Evolutionary conservation across 352 stramenopile species (phyloP).

Genomic region (Globisporangium perplexum): DNA sequence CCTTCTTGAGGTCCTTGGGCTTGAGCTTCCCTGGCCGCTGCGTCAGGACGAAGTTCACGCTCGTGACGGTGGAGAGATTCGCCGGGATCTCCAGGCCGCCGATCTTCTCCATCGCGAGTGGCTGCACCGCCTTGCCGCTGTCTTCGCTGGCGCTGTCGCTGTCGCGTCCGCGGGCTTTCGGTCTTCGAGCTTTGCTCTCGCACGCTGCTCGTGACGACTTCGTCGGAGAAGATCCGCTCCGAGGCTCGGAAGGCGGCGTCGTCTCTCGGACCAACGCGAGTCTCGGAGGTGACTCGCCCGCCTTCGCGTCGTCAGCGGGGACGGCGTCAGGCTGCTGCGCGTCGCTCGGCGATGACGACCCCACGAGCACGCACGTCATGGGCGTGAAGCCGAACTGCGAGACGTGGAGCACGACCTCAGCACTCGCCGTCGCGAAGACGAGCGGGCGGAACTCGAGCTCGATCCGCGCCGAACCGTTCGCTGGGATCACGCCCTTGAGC

Average conservation of each 20-base stretch:
- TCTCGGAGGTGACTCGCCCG: neutral
- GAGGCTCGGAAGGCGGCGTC: neutral
- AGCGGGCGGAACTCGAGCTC: conserved; percentile 74
- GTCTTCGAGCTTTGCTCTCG: neutral
- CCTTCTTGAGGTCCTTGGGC: conserved; percentile 86
- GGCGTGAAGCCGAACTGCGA: conserved; percentile 77
- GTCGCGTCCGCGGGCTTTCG: neutral
- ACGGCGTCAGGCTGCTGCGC: neutral
- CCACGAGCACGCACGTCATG: conserved; percentile 49
- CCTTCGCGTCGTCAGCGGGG: neutral
- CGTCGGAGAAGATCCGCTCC: neutral
- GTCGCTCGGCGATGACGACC: conserved; percentile 45
- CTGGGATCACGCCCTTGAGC: conserved; percentile 56
- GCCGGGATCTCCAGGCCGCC: conserved; percentile 63
- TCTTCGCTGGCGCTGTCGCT: neutral
- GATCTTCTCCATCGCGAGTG: conserved; percentile 24
- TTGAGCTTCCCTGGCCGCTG: conserved; percentile 87
- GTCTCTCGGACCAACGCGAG: neutral
- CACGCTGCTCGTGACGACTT: neutral
- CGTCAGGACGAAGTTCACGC: conserved; percentile 84
- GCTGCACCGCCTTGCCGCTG: too few species aligned
- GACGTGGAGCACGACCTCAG: conserved; percentile 62
- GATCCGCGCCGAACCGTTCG: conserved; percentile 55
- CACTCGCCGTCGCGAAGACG: conserved; percentile 50
- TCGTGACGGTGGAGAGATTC: conserved; percentile 45